Evolutionary conservation across 2,329 filamentous ascomycete genomes (phyloP).

Genomic region (Atkinsonella texensis): DNA sequence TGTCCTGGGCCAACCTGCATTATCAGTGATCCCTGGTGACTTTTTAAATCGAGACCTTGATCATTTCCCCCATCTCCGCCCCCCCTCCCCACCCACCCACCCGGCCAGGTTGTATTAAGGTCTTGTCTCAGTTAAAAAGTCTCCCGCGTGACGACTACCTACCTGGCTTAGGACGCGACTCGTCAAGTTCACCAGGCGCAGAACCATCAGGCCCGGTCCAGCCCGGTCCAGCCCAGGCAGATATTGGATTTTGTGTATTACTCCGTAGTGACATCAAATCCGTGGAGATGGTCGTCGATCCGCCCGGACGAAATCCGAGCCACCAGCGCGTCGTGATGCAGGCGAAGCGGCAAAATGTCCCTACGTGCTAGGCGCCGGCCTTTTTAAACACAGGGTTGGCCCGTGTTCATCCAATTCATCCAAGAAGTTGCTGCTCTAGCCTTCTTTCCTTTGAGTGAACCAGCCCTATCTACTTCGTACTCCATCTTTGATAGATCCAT

Average conservation of each 20-base stretch:
- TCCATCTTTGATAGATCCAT: background rate
- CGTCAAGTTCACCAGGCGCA: background rate
- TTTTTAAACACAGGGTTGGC: no score
- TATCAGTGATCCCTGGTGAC: no score
- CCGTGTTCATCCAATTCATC: background rate
- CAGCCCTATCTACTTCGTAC: background rate
- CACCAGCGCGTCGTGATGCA: background rate
- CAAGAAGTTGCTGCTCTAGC: background rate
- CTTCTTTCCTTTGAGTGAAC: background rate
- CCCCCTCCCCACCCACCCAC: no score
- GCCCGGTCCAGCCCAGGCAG: background rate
- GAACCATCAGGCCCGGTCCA: background rate
- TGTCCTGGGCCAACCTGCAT: background rate
- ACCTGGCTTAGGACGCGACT: no score
- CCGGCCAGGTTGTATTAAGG: no score
- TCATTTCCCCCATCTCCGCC: background rate
- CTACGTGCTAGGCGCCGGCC: background rate
- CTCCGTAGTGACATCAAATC: background rate
- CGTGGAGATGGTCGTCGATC: background rate
- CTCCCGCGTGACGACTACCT: no score
- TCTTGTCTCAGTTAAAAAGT: no score
- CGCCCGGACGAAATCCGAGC: conserved; percentile 4
- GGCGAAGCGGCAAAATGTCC: background rate
- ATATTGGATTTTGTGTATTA: no score
- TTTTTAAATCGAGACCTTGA: background rate